Evolutionary conservation across 306 rosid genomes (phyloP).

Genomic region (Cucumis sativus): DNA sequence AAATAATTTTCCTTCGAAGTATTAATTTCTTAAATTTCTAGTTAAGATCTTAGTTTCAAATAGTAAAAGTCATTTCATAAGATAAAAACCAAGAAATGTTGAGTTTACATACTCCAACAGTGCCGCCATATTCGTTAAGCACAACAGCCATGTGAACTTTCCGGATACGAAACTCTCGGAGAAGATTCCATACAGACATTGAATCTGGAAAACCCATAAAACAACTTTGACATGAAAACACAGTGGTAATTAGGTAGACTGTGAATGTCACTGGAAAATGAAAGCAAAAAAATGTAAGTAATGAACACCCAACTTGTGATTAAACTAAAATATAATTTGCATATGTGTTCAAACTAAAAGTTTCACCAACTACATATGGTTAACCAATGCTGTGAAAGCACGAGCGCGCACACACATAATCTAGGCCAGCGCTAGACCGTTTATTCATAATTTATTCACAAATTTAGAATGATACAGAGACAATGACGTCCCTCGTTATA

Average conservation of each 20-base stretch:
- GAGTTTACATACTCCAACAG: slow-evolving; percentile 74
- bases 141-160: slow-evolving; percentile 99
- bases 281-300: not conserved
- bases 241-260: not conserved
- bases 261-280: not conserved
- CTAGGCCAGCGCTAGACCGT: not conserved
- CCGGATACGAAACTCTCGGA: slow-evolving; percentile 92
- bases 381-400: not conserved
- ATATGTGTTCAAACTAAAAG: not conserved
- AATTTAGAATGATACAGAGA: not conserved
- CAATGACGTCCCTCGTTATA: not conserved
- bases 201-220: slow-evolving; percentile 60
- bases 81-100: slow-evolving; percentile 1
- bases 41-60: not conserved
- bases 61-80: not conserved
- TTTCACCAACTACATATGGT: not conserved
- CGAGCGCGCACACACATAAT: not conserved
- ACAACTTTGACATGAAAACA: slow-evolving; percentile 16
- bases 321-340: not conserved
- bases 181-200: slow-evolving; percentile 99
- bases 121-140: slow-evolving; percentile 97
- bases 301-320: not conserved
- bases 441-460: not conserved
- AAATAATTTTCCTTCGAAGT: not conserved
- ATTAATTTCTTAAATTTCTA: not conserved